These are phyloP conservation scores for Agaricales sp. DNA, from an alignment of 1,284 basidiomycete genomes.

Conservation along the genomic window DNA sequence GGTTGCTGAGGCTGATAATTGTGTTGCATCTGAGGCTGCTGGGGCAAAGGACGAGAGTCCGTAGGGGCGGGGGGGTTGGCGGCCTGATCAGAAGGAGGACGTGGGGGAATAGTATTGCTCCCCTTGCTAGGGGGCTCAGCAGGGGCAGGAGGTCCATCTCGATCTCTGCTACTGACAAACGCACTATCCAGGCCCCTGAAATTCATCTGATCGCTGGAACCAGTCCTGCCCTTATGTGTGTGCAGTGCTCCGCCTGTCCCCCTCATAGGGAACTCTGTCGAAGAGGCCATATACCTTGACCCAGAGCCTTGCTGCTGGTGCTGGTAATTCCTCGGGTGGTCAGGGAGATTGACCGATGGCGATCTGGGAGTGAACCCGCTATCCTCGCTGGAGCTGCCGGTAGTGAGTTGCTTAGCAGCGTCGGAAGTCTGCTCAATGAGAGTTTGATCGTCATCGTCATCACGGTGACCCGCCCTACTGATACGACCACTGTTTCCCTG, in stretches of 20 bases:
- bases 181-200: neutral
- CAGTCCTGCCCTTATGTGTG: neutral
- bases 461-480: conserved; percentile 14
- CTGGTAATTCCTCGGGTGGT: neutral
- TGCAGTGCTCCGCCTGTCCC: neutral
- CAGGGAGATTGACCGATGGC: neutral
- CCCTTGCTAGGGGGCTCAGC: neutral
- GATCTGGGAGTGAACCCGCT: neutral
- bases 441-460: conserved; percentile 14
- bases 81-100: too few relatives aligned
- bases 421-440: conserved; percentile 10
- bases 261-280: neutral
- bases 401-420: neutral
- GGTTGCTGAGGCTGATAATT: conserved; percentile 17
- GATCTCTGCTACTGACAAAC: neutral
- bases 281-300: neutral
- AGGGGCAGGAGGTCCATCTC: neutral
- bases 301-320: neutral
- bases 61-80: neutral
- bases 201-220: neutral
- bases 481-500: conserved; percentile 23
- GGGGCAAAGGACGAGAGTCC: conserved; percentile 12
- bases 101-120: neutral
- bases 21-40: conserved; percentile 21
- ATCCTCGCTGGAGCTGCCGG: neutral